A percentile compares a stretch with the other conserved stretches of the same genome.
Conservation (phyloP, 352 stramenopile genomes). For the Phytophthora boehmeriae region DNA sequence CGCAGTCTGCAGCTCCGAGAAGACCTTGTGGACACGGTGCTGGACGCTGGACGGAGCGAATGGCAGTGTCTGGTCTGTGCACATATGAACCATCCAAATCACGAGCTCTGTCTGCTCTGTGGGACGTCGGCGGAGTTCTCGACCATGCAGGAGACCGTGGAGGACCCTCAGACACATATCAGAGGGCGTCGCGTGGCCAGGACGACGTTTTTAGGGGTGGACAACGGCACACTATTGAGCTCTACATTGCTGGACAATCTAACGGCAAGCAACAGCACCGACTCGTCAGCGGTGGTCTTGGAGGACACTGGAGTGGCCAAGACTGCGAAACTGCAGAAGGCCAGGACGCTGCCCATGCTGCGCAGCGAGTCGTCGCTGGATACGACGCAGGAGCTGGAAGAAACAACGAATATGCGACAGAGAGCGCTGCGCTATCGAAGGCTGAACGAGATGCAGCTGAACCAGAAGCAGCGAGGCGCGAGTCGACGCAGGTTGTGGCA, state of each 20-base stretch:
- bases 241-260: constrained; percentile 39
- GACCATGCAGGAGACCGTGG: constrained; percentile 41
- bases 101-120: constrained; percentile 63
- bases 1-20: constrained; percentile 61
- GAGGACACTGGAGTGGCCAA: constrained; percentile 11
- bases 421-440: constrained; percentile 62
- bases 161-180: constrained; percentile 24
- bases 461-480: constrained; percentile 65
- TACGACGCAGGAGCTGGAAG: constrained; percentile 30
- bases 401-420: constrained; percentile 49
- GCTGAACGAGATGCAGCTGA: constrained; percentile 73
- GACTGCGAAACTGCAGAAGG: constrained; percentile 27
- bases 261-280: constrained; percentile 5
- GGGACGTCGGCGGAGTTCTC: constrained; percentile 66
- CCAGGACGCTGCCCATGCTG: constrained; percentile 36
- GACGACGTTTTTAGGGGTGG: constrained; percentile 32
- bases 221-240: constrained; percentile 37
- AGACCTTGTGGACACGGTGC: constrained; percentile 68
- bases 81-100: constrained; percentile 78
- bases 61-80: constrained; percentile 80
- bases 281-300: constrained; percentile 9
- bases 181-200: constrained; percentile 26
- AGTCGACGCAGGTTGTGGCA: constrained; percentile 63
- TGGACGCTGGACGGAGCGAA: constrained; percentile 64
- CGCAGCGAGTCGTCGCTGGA: constrained; percentile 31